Conservation (phyloP, 805 yeast species). For the Yueomyces sp. region DNA sequence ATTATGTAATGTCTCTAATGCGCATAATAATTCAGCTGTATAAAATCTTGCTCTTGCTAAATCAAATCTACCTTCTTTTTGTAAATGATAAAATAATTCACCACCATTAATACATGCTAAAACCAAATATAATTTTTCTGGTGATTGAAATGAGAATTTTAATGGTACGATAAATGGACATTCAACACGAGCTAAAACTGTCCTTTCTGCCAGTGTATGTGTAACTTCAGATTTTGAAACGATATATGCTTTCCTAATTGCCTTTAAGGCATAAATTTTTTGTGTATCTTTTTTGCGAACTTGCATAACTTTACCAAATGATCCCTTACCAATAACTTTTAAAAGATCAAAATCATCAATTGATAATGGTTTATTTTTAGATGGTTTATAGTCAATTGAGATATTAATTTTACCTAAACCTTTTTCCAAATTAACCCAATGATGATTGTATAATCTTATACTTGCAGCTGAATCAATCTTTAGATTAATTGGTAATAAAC, state of each 20-base stretch:
- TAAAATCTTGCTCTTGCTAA: constrained; percentile 81
- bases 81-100: constrained; percentile 85
- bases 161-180: constrained; percentile 92
- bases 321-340: constrained; percentile 93
- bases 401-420: constrained; percentile 41
- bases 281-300: constrained; percentile 89
- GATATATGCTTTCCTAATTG: constrained; percentile 83
- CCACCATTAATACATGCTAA: constrained; percentile 92
- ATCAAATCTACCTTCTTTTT: constrained; percentile 75
- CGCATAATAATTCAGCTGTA: constrained; percentile 84
- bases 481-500: constrained; percentile 44
- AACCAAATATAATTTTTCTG: constrained; percentile 80
- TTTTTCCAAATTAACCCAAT: constrained; percentile 29
- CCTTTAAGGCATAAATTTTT: constrained; percentile 85
- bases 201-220: constrained; percentile 89
- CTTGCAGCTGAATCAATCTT: constrained; percentile 32
- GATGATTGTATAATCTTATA: constrained; percentile 53
- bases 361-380: constrained; percentile 49
- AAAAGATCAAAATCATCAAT: constrained; percentile 85
- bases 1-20: constrained; percentile 80
- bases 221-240: constrained; percentile 88
- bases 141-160: constrained; percentile 86
- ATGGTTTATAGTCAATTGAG: constrained; percentile 54
- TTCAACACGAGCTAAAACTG: constrained; percentile 80
- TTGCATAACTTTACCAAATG: constrained; percentile 97